Percentiles rank a stretch among this genome's conserved stretches.
Conservation (phyloP, 345 rosid species). For the Arabidopsis thaliana region TAIR10.1 NC_003075.7:11476001-11476500, state of each 20-base stretch:
- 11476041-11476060: slow-evolving; percentile 76
- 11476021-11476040: slow-evolving; percentile 69
- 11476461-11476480: slow-evolving; percentile 82
- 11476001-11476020: slow-evolving; percentile 89
- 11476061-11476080: slow-evolving; percentile 70
- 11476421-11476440: slow-evolving; percentile 79
- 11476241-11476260: neutral
- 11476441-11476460: slow-evolving; percentile 86
- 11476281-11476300: neutral
- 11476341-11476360: neutral
- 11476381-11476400: neutral
- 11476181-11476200: neutral
- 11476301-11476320: neutral
- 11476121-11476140: neutral
- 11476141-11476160: slow-evolving; percentile 1
- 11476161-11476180: slow-evolving; percentile 1
- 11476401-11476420: neutral
- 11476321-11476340: slow-evolving; percentile 2
- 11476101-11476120: slow-evolving; percentile 5
- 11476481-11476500: slow-evolving; percentile 72
- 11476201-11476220: slow-evolving; percentile 13
- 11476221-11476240: slow-evolving; percentile 2
- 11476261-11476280: neutral
- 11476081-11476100: neutral
- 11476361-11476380: neutral